These are phyloP conservation scores for Solanum microdontum DNA, from an alignment of 257 asterid species.

Conservation along the genomic window DNA sequence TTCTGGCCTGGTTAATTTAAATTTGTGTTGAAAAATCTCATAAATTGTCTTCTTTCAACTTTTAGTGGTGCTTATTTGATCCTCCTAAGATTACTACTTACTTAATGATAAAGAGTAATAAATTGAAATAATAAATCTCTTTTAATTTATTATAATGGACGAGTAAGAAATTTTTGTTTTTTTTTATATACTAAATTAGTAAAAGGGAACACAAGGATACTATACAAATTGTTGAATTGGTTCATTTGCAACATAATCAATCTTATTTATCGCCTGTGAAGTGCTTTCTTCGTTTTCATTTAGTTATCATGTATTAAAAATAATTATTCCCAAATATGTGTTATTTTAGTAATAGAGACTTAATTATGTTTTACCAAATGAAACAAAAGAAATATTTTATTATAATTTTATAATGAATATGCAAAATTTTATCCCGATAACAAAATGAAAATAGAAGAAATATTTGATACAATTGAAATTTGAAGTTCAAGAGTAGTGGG, in stretches of 20 bases:
- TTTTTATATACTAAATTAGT: neutral
- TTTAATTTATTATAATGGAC: neutral
- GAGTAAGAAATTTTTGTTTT: neutral
- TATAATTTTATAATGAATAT: neutral
- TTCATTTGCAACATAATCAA: neutral
- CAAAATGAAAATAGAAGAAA: neutral
- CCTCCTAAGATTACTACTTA: neutral
- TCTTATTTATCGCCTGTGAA: neutral
- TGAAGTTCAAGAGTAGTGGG: neutral
- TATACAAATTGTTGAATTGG: neutral
- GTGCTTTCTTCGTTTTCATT: neutral
- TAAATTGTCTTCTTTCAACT: neutral
- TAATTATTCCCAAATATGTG: neutral
- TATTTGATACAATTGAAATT: neutral
- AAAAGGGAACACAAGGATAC: neutral
- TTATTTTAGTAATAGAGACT: neutral
- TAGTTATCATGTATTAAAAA: neutral
- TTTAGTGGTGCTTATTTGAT: neutral
- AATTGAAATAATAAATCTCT: neutral
- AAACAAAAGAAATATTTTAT: neutral
- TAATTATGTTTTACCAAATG: neutral
- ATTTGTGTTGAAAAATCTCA: neutral
- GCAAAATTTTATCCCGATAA: neutral
- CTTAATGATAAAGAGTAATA: neutral
- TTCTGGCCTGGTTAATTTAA: neutral